Conservation (phyloP, 2,329 filamentous ascomycete species). For the Pseudogymnoascus pannorum region DNA sequence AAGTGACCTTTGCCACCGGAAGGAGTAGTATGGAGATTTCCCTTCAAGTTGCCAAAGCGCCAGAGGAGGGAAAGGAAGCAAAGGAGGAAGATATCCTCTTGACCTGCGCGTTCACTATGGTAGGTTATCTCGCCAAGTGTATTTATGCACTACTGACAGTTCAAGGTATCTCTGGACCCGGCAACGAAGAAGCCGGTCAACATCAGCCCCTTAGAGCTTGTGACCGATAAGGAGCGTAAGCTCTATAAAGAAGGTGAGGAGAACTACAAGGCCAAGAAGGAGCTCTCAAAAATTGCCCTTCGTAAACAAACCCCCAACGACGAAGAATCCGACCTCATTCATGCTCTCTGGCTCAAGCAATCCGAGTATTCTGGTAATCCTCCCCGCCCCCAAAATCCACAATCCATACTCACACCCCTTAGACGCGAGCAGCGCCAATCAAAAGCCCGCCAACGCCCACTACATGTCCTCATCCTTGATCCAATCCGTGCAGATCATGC, state of each 20-base stretch:
- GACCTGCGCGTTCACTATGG: slow-evolving; percentile 70
- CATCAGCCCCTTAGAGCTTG: slow-evolving; percentile 51
- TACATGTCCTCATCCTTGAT: slow-evolving; percentile 57
- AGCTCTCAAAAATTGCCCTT: slow-evolving; percentile 50
- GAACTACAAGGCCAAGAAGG: slow-evolving; percentile 59
- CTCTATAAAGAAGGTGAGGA: slow-evolving; percentile 56
- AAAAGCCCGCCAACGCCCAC: slow-evolving; percentile 49
- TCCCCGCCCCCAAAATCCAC: not conserved
- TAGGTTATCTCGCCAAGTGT: slow-evolving; percentile 25
- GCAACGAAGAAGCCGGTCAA: slow-evolving; percentile 57
- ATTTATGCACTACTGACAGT: not conserved
- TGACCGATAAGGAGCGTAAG: slow-evolving; percentile 54
- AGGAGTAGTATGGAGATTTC: slow-evolving; percentile 64
- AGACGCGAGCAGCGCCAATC: slow-evolving; percentile 46
- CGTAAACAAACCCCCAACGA: slow-evolving; percentile 60
- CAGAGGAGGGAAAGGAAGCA: slow-evolving; percentile 41
- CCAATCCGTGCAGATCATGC: slow-evolving; percentile 64
- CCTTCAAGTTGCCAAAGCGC: slow-evolving; percentile 59
- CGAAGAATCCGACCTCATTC: slow-evolving; percentile 62
- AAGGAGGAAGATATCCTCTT: slow-evolving; percentile 57
- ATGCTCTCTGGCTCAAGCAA: slow-evolving; percentile 62
- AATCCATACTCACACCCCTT: not conserved
- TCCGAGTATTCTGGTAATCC: slow-evolving; percentile 49
- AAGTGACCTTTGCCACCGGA: slow-evolving; percentile 54
- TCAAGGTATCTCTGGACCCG: slow-evolving; percentile 51